These are phyloP conservation scores for Vitis labrusca DNA, from an alignment of 164 flowering plant genomes.

Conservation along the genomic window DNA sequence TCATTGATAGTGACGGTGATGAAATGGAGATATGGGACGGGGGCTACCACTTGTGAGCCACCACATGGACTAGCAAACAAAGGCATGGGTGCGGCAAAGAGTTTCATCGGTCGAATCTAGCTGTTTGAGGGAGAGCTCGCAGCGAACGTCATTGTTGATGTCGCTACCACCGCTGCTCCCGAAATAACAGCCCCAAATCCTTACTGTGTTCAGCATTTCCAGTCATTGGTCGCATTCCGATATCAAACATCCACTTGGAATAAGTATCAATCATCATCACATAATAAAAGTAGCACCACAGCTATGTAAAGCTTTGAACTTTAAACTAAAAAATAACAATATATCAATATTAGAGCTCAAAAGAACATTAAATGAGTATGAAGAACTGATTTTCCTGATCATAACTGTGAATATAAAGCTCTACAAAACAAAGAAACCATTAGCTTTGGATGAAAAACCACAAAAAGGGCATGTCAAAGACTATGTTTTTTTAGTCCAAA, in stretches of 20 bases:
- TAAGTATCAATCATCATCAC: conserved; percentile 28
- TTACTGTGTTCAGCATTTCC: conserved; percentile 38
- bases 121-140: too few species aligned
- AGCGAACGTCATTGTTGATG: too few species aligned
- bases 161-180: conserved; percentile 36
- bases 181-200: conserved; percentile 42
- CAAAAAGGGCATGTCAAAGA: neutral
- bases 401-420: conserved; percentile 4
- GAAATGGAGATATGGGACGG: too few species aligned
- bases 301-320: conserved; percentile 11
- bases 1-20: too few species aligned
- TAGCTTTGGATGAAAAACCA: neutral
- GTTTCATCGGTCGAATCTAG: too few species aligned
- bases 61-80: too few species aligned
- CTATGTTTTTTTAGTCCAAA: neutral
- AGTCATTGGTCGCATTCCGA: conserved; percentile 50
- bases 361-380: neutral
- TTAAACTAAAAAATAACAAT: conserved; percentile 3
- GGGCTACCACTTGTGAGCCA: too few species aligned
- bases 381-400: neutral
- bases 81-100: too few species aligned
- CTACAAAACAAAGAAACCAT: neutral
- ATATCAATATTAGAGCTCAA: conserved; percentile 1
- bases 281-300: conserved; percentile 3
- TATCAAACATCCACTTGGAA: conserved; percentile 50